Base-by-base conservation (phyloP, 306 rosid genomes). In the Casuarina equisetifolia region DNA sequence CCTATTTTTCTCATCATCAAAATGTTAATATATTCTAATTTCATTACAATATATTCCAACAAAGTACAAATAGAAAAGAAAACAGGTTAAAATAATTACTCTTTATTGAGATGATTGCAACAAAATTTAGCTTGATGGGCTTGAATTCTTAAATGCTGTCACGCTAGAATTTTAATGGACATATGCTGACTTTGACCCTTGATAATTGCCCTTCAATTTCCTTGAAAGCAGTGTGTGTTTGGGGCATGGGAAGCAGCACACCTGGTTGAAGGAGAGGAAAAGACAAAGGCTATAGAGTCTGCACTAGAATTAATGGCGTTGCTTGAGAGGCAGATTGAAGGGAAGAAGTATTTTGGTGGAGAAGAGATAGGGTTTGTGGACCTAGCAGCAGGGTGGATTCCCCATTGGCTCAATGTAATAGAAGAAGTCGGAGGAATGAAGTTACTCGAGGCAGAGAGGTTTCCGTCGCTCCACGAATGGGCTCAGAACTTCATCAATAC, bases 301-400 rank as follows among this genome's bases (percentile, higher is more conserved):
- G 87, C 84, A 49, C 10, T 64, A 32, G 88, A 86, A 78, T 80
- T 59, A 45, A 55, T 90, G 6, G 69, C 74, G 61, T 32, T 75
- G 72, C 77, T 88, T 61, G 96, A 88, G 83, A 73, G 83, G 59
- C 82, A 74, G 52, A 78, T 90, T 46, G 44, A 85, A 71, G 96
- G 91, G 83, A 85, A 90, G 19, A 82, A 78, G 72, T 85, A 52
- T 12, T 85, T 85, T 81, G 88, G 84, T 11, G 87, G 87, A 16
- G 85, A 78, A 10, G 67, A 73, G 69, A 50, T 82, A 16, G 84
- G 87, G 5, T 81, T 76, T 63, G 75, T 86, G 81, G 85, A 78
- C 25, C 50, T 85, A 50, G 87, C 58, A 9, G 80, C 72, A 49
- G 85, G 88, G 0, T 76, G 83, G 79, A 36, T 82, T 17, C 64